phyloP scores from a whole-genome alignment of 2,329 filamentous ascomycete genomes.

The Claviceps pusilla region DNA sequence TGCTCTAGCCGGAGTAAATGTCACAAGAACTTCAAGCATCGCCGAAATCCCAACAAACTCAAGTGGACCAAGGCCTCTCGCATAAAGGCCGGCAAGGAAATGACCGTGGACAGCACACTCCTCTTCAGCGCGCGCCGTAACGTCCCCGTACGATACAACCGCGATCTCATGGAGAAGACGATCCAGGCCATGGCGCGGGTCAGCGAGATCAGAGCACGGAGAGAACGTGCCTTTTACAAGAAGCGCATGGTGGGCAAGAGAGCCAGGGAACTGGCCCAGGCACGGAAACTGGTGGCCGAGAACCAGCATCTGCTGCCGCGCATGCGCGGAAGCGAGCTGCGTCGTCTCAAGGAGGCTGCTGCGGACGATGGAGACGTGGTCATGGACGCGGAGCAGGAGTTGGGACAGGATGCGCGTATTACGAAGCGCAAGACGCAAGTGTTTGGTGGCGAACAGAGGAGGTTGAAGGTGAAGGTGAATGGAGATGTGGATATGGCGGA shows the following conservation, averaged over 20 bases:
- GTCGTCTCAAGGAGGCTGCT: constrained; percentile 38
- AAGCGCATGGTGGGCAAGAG: constrained; percentile 84
- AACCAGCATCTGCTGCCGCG: constrained; percentile 83
- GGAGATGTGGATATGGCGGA: constrained; percentile 20
- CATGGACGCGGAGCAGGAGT: constrained; percentile 28
- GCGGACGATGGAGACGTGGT: constrained; percentile 29
- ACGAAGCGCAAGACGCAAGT: constrained; percentile 20
- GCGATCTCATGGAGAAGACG: constrained; percentile 75
- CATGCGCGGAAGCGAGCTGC: constrained; percentile 48
- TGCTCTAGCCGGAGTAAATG: constrained; percentile 27
- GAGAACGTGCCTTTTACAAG: constrained; percentile 90
- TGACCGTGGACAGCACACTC: constrained; percentile 89
- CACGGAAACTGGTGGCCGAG: constrained; percentile 78
- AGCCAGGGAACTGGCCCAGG: constrained; percentile 61
- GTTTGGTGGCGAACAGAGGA: constrained; percentile 29
- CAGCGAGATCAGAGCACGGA: constrained; percentile 63
- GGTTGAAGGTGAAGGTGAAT: constrained; percentile 22
- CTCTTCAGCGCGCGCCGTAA: constrained; percentile 88
- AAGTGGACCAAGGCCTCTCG: constrained; percentile 96
- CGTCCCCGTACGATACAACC: constrained; percentile 88
- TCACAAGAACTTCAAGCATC: constrained; percentile 79
- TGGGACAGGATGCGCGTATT: constrained; percentile 9
- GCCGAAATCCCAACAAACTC: constrained; percentile 91
- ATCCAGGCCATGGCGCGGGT: constrained; percentile 86
- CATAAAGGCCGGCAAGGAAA: constrained; percentile 60